Evolutionary conservation across 75 land plant species (phyloP), one percentile per base, ranked within the genome.

Genomic region (Cunninghamia lanceolata): DNA sequence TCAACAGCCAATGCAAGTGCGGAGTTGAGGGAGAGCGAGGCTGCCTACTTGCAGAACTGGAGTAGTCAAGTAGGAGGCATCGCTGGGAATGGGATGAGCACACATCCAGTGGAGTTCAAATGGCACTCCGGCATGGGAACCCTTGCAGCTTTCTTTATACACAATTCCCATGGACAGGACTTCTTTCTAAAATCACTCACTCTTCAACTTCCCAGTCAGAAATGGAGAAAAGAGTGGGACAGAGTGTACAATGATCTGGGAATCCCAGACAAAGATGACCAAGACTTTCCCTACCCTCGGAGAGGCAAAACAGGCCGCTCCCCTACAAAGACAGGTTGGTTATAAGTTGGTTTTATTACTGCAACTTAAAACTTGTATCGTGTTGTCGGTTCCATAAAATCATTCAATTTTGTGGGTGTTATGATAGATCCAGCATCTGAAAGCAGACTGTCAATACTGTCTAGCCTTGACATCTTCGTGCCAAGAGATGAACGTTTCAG

Each of bases 241-340:
- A 87, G 94, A 34, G 87, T 91, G 79, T 93, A 93, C 85, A 93
- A 93, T 38, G 95, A 93, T 71, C 85, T 93, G 25, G 93, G 91
- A 5, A 30, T 87, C 39, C 91, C 92, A 1, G 95, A 93, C 45
- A 39, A 82, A 34, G 70, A 87, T 32, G 56, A 16, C 0, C 85
- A 82, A 13, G 77, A 87, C 46, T 88, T n/a, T 45, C 94, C 93
- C 28, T 93, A 93, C 68, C 94, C 94, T 11, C 88, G 94, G 16
- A 82, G 94, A 25, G 91, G 89, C 19, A 86, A 91, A 83, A 93
- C 94, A 3, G 91, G 93, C 59, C 91, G 93, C 3, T 77, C 83
- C 13, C 94, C 88, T 10, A 84, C 87, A 3, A 87, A 88, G 52
- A 83, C 56, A 82, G 93, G 94, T 93, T 84, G 17, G 47, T 38